Percentiles rank a stretch among this genome's conserved stretches.
These are phyloP conservation scores for Malassezia sp. DNA, from an alignment of 1,284 basidiomycete species.

Conservation along the genomic window DNA sequence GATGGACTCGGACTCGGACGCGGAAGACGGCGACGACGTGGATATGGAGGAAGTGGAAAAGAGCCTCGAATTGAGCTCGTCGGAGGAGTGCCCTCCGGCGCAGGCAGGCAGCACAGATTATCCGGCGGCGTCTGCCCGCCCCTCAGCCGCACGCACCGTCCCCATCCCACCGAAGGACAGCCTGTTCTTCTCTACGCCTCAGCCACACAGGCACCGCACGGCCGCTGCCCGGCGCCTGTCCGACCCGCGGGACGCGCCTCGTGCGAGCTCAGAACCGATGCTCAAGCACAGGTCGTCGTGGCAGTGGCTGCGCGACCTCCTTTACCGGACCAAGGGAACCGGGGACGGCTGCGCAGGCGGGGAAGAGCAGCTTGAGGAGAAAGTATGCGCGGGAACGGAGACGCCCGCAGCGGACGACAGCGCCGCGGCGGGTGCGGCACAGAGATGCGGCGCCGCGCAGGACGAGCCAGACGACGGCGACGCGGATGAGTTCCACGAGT, in stretches of 20 bases:
- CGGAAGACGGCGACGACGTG: conserved; percentile 5
- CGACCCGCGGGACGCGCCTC: not conserved
- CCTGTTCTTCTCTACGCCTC: conserved; percentile 7
- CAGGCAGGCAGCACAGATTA: not conserved
- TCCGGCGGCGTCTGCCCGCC: too few species aligned
- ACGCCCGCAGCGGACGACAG: too few species aligned
- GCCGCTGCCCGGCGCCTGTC: conserved; percentile 1
- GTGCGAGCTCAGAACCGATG: not conserved
- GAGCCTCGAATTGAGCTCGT: not conserved
- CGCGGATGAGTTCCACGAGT: too few species aligned
- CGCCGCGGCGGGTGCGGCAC: too few species aligned
- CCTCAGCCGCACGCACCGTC: not conserved
- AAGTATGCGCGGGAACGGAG: too few species aligned
- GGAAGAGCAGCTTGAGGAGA: not conserved
- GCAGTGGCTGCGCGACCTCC: conserved; percentile 10
- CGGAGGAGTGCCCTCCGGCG: not conserved
- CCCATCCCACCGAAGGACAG: not conserved
- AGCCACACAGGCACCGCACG: not conserved
- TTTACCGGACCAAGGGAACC: too few species aligned
- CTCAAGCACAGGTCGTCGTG: conserved; percentile 6
- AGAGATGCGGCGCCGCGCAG: too few species aligned
- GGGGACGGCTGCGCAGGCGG: too few species aligned
- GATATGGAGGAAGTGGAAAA: conserved; percentile 5
- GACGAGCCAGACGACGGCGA: too few species aligned
- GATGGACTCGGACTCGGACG: not conserved